Evolutionary conservation across 202 grass and related monocot species (phyloP).

Genomic region (Elaeis oleifera): DNA sequence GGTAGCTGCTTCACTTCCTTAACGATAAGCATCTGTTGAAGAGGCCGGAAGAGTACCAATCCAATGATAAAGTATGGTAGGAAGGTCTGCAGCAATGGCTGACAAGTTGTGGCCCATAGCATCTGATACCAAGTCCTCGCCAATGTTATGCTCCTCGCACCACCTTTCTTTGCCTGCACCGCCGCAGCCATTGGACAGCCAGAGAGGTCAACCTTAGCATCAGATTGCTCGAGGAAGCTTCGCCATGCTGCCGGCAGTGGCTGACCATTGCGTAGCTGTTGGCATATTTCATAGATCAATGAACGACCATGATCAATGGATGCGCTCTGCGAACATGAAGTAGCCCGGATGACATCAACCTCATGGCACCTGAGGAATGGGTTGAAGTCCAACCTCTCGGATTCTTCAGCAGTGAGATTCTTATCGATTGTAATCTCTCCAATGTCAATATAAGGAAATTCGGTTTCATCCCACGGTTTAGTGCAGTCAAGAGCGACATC

Average conservation of each 20-base stretch:
- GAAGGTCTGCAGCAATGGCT: slow-evolving; percentile 55
- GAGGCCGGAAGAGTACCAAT: slow-evolving; percentile 30
- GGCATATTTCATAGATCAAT: slow-evolving; percentile 55
- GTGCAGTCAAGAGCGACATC: slow-evolving; percentile 60
- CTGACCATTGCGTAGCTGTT: slow-evolving; percentile 36
- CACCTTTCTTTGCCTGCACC: background rate
- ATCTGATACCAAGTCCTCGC: slow-evolving; percentile 44
- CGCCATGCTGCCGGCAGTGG: slow-evolving; percentile 52
- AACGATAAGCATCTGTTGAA: slow-evolving; percentile 19
- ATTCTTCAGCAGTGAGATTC: slow-evolving; percentile 38
- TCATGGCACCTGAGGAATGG: slow-evolving; percentile 51
- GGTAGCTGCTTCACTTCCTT: slow-evolving; percentile 6
- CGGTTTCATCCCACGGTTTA: slow-evolving; percentile 45
- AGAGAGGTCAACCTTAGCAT: slow-evolving; percentile 52
- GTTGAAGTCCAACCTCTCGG: slow-evolving; percentile 65
- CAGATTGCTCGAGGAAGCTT: slow-evolving; percentile 49
- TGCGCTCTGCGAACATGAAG: slow-evolving; percentile 50
- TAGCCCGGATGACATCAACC: slow-evolving; percentile 53
- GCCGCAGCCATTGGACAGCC: slow-evolving; percentile 35
- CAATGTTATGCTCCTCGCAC: slow-evolving; percentile 30
- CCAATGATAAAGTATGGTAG: slow-evolving; percentile 41
- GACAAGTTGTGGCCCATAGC: slow-evolving; percentile 49
- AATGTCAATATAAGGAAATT: slow-evolving; percentile 45
- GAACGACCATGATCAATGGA: slow-evolving; percentile 68
- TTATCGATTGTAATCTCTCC: slow-evolving; percentile 42